These are phyloP conservation scores for Metrosideros polymorpha DNA, from an alignment of 441 rosid species.

Conservation along the genomic window DNA sequence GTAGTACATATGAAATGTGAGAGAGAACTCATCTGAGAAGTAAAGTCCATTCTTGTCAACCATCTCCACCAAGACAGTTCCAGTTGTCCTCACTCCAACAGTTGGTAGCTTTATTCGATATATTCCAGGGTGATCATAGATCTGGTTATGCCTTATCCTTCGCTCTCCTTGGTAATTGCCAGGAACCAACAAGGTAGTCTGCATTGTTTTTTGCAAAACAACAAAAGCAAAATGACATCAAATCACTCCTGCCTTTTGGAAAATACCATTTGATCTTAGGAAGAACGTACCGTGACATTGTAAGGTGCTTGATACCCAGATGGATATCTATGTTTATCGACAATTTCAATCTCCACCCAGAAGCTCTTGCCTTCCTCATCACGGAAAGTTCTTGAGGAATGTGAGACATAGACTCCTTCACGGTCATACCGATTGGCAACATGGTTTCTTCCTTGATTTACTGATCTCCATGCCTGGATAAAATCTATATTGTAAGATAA, in stretches of 20 bases:
- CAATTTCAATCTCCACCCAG: conserved; percentile 96
- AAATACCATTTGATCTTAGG: not conserved
- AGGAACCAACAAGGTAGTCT: conserved; percentile 88
- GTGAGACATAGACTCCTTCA: conserved; percentile 76
- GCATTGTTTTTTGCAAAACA: conserved; percentile 16
- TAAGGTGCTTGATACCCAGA: conserved; percentile 93
- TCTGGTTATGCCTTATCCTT: conserved; percentile 59
- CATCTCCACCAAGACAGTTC: conserved; percentile 93
- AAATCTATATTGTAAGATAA: not conserved
- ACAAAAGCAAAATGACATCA: not conserved
- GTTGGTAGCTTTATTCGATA: conserved; percentile 79
- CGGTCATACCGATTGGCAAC: conserved; percentile 60
- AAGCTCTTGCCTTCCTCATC: conserved; percentile 98
- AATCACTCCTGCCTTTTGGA: not conserved
- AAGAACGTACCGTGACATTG: conserved; percentile 69
- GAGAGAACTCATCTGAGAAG: conserved; percentile 94
- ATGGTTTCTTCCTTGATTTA: conserved; percentile 92
- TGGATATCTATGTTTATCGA: conserved; percentile 78
- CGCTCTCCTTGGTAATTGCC: conserved; percentile 95
- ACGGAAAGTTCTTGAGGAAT: conserved; percentile 85
- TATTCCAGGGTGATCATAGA: conserved; percentile 63
- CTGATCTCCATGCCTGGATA: conserved; percentile 90
- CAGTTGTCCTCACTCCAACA: conserved; percentile 86
- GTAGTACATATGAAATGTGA: conserved; percentile 97
- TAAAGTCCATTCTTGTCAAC: conserved; percentile 83